Evolutionary conservation across 2,329 filamentous ascomycete genomes (phyloP).

Genomic region (Cryphonectria japonica): DNA sequence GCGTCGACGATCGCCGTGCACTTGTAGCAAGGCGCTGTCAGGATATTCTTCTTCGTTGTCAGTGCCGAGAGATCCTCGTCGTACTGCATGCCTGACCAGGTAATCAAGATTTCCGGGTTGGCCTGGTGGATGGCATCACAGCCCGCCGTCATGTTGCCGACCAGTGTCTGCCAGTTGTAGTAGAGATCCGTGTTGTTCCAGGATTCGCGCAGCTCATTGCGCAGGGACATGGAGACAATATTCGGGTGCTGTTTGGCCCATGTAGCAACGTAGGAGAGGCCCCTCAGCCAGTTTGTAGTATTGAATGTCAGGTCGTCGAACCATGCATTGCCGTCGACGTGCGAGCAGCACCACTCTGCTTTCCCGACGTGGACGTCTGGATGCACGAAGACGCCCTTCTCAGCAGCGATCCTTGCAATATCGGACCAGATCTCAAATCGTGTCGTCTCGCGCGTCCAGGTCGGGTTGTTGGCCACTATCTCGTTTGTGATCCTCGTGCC

Average conservation of each 20-base stretch:
- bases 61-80: constrained; percentile 51
- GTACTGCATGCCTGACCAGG: constrained; percentile 53
- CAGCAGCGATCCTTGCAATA: constrained; percentile 40
- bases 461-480: constrained; percentile 54
- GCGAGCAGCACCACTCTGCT: constrained; percentile 51
- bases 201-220: constrained; percentile 46
- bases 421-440: constrained; percentile 48
- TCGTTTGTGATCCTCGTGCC: constrained; percentile 50
- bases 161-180: constrained; percentile 52
- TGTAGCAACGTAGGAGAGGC: constrained; percentile 53
- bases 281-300: constrained; percentile 57
- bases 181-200: constrained; percentile 40
- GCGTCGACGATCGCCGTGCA: constrained; percentile 48
- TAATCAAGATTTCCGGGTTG: constrained; percentile 51
- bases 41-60: constrained; percentile 44
- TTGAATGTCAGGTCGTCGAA: constrained; percentile 60
- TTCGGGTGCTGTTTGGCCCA: constrained; percentile 47
- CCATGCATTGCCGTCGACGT: constrained; percentile 56
- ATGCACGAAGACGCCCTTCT: constrained; percentile 44
- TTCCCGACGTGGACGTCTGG: constrained; percentile 47
- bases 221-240: constrained; percentile 45
- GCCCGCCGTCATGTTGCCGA: constrained; percentile 48
- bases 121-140: constrained; percentile 48
- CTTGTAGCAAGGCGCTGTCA: constrained; percentile 47
- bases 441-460: constrained; percentile 52